Evolutionary conservation across 2,329 filamentous ascomycete genomes (phyloP).

Genomic region (Epichloe sibirici): DNA sequence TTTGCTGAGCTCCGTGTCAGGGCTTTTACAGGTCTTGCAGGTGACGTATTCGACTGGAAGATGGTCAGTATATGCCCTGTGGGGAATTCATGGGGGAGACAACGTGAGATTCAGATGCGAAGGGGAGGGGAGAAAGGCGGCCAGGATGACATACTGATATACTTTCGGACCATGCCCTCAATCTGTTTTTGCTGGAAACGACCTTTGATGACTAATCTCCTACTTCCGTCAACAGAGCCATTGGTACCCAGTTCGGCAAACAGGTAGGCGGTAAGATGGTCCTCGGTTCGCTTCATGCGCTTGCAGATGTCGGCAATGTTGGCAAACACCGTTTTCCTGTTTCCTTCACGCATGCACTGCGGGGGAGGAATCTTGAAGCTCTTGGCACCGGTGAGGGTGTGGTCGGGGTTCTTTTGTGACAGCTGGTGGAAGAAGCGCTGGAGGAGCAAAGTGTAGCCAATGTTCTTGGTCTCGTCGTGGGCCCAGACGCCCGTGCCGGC

Average conservation of each 20-base stretch:
- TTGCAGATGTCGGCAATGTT: conserved; percentile 99
- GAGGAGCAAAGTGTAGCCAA: conserved; percentile 78
- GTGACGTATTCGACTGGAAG: conserved; percentile 81
- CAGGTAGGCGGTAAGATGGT: conserved; percentile 93
- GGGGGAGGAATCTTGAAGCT: conserved; percentile 99
- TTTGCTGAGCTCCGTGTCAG: conserved; percentile 93
- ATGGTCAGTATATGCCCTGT: neutral
- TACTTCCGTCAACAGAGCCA: conserved; percentile 85
- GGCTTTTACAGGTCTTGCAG: conserved; percentile 94
- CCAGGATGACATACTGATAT: conserved; percentile 57
- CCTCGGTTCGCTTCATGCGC: conserved; percentile 97
- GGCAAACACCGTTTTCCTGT: conserved; percentile 99
- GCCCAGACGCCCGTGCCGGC: conserved; percentile 83
- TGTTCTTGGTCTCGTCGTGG: conserved; percentile 64
- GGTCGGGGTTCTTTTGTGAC: conserved; percentile 91
- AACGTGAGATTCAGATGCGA: neutral
- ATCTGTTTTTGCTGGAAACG: conserved; percentile 99
- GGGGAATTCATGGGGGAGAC: neutral
- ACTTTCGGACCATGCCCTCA: conserved; percentile 90
- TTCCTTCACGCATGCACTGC: conserved; percentile 98
- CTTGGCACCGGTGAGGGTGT: conserved; percentile 76
- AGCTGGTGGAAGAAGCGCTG: conserved; percentile 90
- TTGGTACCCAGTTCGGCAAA: conserved; percentile 97
- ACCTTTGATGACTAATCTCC: conserved; percentile 95
- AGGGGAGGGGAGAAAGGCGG: neutral